Evolutionary conservation across 2,329 filamentous ascomycete genomes (phyloP).

Genomic region (Setomelanomma holmii): DNA sequence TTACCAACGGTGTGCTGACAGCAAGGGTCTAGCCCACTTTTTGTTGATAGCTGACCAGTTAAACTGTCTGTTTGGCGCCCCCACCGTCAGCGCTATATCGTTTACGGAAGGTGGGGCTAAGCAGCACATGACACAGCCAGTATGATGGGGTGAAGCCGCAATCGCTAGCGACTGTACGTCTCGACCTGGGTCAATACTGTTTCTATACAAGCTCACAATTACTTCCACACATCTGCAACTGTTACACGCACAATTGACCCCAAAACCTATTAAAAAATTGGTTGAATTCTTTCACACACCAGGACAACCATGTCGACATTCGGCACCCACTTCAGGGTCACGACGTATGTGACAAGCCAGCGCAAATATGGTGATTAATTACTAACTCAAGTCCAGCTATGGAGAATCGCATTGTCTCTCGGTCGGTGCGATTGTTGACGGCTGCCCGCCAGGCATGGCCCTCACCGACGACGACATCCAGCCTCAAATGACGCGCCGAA

Average conservation of each 20-base stretch:
- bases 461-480: slow-evolving; percentile 89
- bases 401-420: slow-evolving; percentile 91
- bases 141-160: too few species aligned
- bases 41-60: too few species aligned
- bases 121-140: too few species aligned
- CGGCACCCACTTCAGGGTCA: slow-evolving; percentile 80
- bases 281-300: slow-evolving; percentile 12
- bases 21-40: too few species aligned
- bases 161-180: too few species aligned
- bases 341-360: slow-evolving; percentile 75
- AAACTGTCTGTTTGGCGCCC: too few species aligned
- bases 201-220: too few species aligned
- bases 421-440: slow-evolving; percentile 94
- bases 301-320: slow-evolving; percentile 70
- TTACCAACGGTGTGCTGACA: slow-evolving; percentile 17
- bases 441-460: slow-evolving; percentile 84
- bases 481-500: slow-evolving; percentile 88
- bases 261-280: slow-evolving; percentile 4
- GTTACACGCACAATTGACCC: slow-evolving; percentile 4
- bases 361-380: not conserved
- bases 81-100: too few species aligned
- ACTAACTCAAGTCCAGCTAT: slow-evolving; percentile 59
- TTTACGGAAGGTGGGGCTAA: too few species aligned
- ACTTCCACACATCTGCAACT: not conserved
- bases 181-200: too few species aligned